Conservation (phyloP, 345 rosid genomes). For the Corchorus olitorius region DNA sequence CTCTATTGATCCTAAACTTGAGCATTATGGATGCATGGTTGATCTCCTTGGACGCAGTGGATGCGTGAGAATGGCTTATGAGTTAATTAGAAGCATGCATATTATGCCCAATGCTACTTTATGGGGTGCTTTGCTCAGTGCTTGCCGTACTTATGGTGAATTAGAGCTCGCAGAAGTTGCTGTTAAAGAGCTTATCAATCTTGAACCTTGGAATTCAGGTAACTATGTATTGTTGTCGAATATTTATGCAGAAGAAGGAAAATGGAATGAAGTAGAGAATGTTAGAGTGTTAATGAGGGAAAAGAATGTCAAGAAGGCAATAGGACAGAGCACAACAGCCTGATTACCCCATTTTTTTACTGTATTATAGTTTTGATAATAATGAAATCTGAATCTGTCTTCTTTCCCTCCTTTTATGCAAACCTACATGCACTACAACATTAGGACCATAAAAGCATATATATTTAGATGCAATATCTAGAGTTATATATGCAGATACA, state of each 20-base stretch:
- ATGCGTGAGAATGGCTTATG: constrained; percentile 54
- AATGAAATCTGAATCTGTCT: background rate
- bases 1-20: constrained; percentile 51
- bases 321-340: constrained; percentile 26
- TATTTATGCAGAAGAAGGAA: constrained; percentile 67
- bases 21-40: constrained; percentile 74
- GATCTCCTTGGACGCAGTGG: constrained; percentile 72
- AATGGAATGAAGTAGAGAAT: constrained; percentile 68
- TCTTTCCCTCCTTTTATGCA: background rate
- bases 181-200: constrained; percentile 49
- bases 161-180: constrained; percentile 58
- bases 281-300: constrained; percentile 55
- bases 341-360: background rate
- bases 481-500: no score
- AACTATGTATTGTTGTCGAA: constrained; percentile 70
- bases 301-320: constrained; percentile 44
- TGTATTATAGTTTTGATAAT: background rate
- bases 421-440: background rate
- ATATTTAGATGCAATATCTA: no score
- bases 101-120: constrained; percentile 51
- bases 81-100: constrained; percentile 54
- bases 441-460: no score
- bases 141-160: constrained; percentile 67
- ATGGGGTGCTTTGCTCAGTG: constrained; percentile 75
- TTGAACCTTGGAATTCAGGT: constrained; percentile 73